Conservation (phyloP, 257 asterid genomes). For the Jacaranda copaia region DNA sequence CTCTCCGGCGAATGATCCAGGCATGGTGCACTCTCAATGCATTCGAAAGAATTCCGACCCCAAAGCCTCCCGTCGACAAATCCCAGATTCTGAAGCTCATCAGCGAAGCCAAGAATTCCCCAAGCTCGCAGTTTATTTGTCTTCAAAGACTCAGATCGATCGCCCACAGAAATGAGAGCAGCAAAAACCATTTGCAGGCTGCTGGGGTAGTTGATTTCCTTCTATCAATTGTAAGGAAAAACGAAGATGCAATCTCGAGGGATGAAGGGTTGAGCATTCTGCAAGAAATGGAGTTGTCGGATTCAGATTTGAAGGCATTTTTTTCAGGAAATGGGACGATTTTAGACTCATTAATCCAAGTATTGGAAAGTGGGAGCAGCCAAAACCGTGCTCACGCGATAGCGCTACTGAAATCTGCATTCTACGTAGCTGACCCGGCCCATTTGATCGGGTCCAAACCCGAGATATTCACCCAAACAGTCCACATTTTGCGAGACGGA, state of each 20-base stretch:
- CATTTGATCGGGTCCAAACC: constrained; percentile 40
- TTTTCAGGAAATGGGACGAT: constrained; percentile 27
- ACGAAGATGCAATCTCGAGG: constrained; percentile 26
- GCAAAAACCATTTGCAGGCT: constrained; percentile 43
- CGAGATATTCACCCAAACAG: constrained; percentile 41
- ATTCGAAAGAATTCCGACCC: constrained; percentile 70
- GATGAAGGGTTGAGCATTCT: constrained; percentile 57
- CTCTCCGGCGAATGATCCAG: constrained; percentile 71
- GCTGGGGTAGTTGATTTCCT: constrained; percentile 54
- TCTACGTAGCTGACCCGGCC: constrained; percentile 54
- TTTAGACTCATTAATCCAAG: constrained; percentile 42
- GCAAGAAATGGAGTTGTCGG: constrained; percentile 55
- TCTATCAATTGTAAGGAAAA: constrained; percentile 37
- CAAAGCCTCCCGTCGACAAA: constrained; percentile 53
- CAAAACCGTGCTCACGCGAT: constrained; percentile 45
- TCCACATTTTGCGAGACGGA: constrained; percentile 42
- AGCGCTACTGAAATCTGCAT: constrained; percentile 43
- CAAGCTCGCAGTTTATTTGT: constrained; percentile 38
- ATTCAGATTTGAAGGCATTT: constrained; percentile 40
- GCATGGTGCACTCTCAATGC: constrained; percentile 77
- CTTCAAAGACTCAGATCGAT: constrained; percentile 55
- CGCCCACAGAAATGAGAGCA: constrained; percentile 40
- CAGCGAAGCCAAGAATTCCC: constrained; percentile 44
- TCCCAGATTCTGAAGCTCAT: constrained; percentile 57
- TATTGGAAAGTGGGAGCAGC: constrained; percentile 42